Percentiles rank a stretch among this genome's conserved stretches.
Evolutionary conservation across 176 grass and related monocot genomes (phyloP).

Genomic region (Zoysia pacifica): DNA sequence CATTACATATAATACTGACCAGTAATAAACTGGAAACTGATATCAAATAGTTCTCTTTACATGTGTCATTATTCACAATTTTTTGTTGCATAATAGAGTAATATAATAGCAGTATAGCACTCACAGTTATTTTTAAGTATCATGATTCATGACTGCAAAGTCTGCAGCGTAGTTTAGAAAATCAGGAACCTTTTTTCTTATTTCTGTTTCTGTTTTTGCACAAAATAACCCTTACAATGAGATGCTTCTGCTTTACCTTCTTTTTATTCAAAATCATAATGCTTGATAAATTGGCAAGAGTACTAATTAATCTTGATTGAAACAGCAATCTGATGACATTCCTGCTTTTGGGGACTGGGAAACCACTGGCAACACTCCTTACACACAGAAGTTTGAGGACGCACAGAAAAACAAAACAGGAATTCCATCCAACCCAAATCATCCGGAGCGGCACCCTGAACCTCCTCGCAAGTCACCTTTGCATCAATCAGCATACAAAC

Average conservation of each 20-base stretch:
- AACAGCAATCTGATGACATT: constrained; percentile 58
- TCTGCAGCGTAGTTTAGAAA: not conserved
- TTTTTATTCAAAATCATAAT: constrained; percentile 7
- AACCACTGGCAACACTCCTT: constrained; percentile 42
- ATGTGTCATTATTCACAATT: not conserved
- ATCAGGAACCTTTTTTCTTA: not conserved
- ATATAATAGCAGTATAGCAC: not conserved
- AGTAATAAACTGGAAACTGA: not conserved
- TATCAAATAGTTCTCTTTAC: not conserved
- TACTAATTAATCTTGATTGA: constrained; percentile 24
- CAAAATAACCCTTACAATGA: not conserved
- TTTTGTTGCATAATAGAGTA: not conserved
- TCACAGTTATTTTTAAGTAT: not conserved
- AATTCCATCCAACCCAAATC: constrained; percentile 38
- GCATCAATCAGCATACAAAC: constrained; percentile 37
- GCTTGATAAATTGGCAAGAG: not conserved
- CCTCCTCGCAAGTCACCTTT: constrained; percentile 46
- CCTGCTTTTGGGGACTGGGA: constrained; percentile 61
- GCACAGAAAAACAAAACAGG: constrained; percentile 47
- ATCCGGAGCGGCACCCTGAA: constrained; percentile 25
- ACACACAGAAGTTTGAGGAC: constrained; percentile 60
- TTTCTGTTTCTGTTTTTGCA: not conserved
- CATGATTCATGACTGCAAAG: not conserved
- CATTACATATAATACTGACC: not conserved
- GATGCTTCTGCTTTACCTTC: not conserved